A percentile compares a stretch with the other conserved stretches of the same genome.
Evolutionary conservation across 106 monocot genomes (phyloP).

Genomic region (Acanthochlamys bracteata): DNA sequence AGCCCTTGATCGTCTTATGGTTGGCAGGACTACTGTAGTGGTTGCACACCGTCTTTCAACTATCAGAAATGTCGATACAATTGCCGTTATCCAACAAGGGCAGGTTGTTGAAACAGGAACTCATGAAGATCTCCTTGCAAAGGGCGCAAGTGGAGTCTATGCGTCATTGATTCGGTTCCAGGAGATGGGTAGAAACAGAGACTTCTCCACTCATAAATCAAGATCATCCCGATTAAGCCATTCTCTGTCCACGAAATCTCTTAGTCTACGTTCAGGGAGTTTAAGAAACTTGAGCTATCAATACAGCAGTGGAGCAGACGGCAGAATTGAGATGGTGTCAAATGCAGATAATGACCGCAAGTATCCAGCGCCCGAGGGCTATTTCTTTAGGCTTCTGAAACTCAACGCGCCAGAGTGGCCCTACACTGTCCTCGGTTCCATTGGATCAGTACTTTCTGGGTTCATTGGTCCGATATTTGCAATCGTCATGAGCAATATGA

Average conservation of each 20-base stretch:
- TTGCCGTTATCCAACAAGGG: constrained; percentile 97
- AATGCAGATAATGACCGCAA: constrained; percentile 83
- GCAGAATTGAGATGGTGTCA: constrained; percentile 95
- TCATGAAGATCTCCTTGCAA: constrained; percentile 79
- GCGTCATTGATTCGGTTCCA: constrained; percentile 81
- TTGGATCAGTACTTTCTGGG: constrained; percentile 89
- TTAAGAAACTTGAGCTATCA: constrained; percentile 92
- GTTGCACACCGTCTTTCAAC: constrained; percentile 94
- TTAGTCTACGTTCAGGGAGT: constrained; percentile 84
- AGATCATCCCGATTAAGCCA: constrained; percentile 80
- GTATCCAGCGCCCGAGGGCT: constrained; percentile 85
- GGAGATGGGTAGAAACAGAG: constrained; percentile 74
- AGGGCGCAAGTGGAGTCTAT: constrained; percentile 71
- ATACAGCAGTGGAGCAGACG: constrained; percentile 93
- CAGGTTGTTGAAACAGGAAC: constrained; percentile 94
- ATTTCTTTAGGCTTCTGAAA: constrained; percentile 87
- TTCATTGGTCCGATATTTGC: constrained; percentile 98
- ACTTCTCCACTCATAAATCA: constrained; percentile 66
- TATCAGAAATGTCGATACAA: constrained; percentile 79
- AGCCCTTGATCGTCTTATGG: constrained; percentile 92
- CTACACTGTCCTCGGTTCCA: constrained; percentile 71
- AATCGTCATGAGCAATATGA: constrained; percentile 97
- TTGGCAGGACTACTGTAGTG: constrained; percentile 93
- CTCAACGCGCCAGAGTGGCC: constrained; percentile 97
- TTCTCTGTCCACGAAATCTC: constrained; percentile 94